A percentile compares a stretch with the other conserved stretches of the same genome.
Conservation (phyloP, 2,329 filamentous ascomycete genomes). For the Sarocladium oryzae region DNA sequence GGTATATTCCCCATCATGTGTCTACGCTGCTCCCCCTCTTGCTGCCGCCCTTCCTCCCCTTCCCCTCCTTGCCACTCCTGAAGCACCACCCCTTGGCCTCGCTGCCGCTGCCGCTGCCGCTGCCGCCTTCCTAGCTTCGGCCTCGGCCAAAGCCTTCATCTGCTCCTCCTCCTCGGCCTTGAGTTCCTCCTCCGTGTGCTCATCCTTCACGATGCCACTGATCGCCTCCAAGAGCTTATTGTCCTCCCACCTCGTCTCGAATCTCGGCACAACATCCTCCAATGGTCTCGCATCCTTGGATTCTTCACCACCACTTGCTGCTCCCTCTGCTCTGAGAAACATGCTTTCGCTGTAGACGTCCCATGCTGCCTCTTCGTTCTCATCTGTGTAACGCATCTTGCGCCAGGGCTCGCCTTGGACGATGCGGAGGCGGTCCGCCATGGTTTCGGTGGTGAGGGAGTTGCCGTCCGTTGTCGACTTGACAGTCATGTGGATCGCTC, state of each 20-base stretch:
- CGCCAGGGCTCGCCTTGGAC: slow-evolving; percentile 83
- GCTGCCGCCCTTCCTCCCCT: background rate
- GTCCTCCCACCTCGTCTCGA: slow-evolving; percentile 37
- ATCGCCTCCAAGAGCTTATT: slow-evolving; percentile 39
- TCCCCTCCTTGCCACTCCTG: slow-evolving; percentile 11
- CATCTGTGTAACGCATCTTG: slow-evolving; percentile 71
- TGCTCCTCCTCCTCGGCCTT: slow-evolving; percentile 15
- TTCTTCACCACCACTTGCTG: background rate
- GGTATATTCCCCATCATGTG: background rate
- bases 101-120: slow-evolving; percentile 15
- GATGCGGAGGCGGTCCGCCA: slow-evolving; percentile 64
- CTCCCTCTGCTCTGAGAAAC: slow-evolving; percentile 27
- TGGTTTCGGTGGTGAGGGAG: slow-evolving; percentile 60
- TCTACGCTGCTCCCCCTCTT: background rate
- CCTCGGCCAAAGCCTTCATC: slow-evolving; percentile 20
- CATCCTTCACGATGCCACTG: slow-evolving; percentile 34
- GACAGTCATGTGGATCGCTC: slow-evolving; percentile 80
- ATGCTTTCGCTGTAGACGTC: slow-evolving; percentile 68
- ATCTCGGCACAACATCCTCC: slow-evolving; percentile 30
- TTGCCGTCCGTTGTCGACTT: slow-evolving; percentile 69
- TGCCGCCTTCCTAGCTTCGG: slow-evolving; percentile 17
- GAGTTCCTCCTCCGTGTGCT: slow-evolving; percentile 17
- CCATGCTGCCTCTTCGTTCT: slow-evolving; percentile 72
- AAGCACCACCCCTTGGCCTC: slow-evolving; percentile 11
- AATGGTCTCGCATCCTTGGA: slow-evolving; percentile 18